Base-by-base conservation (phyloP, 1,139 yeast genomes). In the Yamadazyma jaroonii region DNA sequence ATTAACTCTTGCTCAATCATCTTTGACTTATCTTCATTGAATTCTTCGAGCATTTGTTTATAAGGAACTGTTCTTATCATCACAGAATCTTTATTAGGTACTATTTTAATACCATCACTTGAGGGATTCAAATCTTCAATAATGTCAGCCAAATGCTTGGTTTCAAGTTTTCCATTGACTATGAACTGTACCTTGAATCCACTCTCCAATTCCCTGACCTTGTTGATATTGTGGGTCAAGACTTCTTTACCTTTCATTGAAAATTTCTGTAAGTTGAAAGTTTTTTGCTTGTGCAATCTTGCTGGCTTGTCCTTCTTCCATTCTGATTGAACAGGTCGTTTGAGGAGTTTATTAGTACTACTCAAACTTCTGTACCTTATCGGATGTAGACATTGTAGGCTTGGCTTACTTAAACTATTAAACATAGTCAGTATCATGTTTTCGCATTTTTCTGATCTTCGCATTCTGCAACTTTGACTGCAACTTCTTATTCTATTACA, bases 31-130 rank as follows among this genome's bases (percentile, higher is more conserved):
- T 59, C 56, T 22, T 65, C 62, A 3, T 61, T 47, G 42, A 64
- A 67, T 1, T 40, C 39, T 37, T 56, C 54, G 13, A 66, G 40
- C 77, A 71, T 71, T 10, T 65, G 68, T 21, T 39, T 46, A 5
- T 54, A 50, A 10, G 53, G 50, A 5, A 57, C 53, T 10, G 46
- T 38, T 35, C 64, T 67, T 1, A 71, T 50, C 35, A 69, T 44
- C 3, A 67, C 62, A 6, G 54, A 36, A 2, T 51, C 57, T 9
- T 52, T 58, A 7, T 45, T 40, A 1, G 59, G 41, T 14, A 68
- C 50, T 17, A 65, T 38, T 10, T 48, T 44, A 10, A 71, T 41
- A 2, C 77, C 77, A 12, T 58, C 42, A 23, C 40, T 43, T 3
- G 47, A 34, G 31, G 69, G 57, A 41, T 68, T 64, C 11, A 64